A percentile compares a stretch with the other conserved stretches of the same genome.
These are phyloP conservation scores for Hemerocallis citrina DNA, from an alignment of 106 monocot genomes.

Conservation along the genomic window DNA sequence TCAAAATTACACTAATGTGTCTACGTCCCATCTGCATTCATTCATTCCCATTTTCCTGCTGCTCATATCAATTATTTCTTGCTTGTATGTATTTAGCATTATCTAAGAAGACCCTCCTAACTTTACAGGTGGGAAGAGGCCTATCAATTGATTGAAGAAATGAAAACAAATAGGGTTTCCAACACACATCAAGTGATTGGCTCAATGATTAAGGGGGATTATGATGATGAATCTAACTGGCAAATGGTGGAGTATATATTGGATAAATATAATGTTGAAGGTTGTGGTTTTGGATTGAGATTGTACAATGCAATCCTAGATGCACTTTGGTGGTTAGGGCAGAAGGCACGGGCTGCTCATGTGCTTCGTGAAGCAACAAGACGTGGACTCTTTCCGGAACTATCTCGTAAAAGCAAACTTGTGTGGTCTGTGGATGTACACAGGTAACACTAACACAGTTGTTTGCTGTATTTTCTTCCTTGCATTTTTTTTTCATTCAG, in stretches of 20 bases:
- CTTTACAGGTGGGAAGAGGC: constrained; percentile 73
- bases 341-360: constrained; percentile 60
- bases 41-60: not conserved
- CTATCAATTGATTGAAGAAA: constrained; percentile 61
- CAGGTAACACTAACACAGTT: constrained; percentile 69
- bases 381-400: constrained; percentile 73
- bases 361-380: constrained; percentile 59
- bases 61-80: too few species aligned
- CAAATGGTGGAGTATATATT: constrained; percentile 98
- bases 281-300: constrained; percentile 68
- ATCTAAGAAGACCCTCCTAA: not conserved
- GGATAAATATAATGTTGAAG: constrained; percentile 69
- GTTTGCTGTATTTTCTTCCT: not conserved
- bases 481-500: not conserved
- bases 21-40: not conserved
- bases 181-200: constrained; percentile 80
- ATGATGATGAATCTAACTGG: constrained; percentile 94
- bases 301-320: constrained; percentile 85
- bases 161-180: constrained; percentile 69
- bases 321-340: constrained; percentile 90
- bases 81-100: not conserved
- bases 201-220: constrained; percentile 83
- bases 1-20: too few species aligned
- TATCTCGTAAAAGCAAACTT: constrained; percentile 71
- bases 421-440: constrained; percentile 96